Conservation (phyloP, 768 basidiomycete species). For the Imleria badia region DNA sequence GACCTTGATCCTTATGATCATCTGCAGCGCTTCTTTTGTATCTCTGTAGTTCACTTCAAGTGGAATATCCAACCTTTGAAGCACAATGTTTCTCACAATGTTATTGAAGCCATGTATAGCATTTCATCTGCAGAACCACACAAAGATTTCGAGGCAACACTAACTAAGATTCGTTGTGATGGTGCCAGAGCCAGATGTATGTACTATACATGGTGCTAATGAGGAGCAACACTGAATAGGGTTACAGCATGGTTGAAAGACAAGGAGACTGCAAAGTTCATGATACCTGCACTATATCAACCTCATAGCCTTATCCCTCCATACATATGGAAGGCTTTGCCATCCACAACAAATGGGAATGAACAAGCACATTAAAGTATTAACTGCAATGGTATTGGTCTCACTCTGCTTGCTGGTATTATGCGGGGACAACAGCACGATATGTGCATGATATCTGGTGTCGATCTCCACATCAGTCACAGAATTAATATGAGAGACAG, state of each 20-base stretch:
- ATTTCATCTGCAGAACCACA: slow-evolving; percentile 1
- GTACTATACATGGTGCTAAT: no score
- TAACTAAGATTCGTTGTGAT: background rate
- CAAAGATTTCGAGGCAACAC: background rate
- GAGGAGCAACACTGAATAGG: no score
- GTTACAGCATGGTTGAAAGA: slow-evolving; percentile 2
- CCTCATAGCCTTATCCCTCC: background rate
- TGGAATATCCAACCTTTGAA: background rate
- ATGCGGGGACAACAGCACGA: slow-evolving; percentile 2
- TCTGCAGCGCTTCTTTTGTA: background rate
- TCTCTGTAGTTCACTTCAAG: background rate
- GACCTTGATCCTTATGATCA: slow-evolving; percentile 7
- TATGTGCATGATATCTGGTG: no score
- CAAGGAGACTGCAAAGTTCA: background rate
- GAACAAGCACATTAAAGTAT: slow-evolving; percentile 1
- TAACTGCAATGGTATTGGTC: background rate
- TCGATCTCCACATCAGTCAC: no score
- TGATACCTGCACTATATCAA: background rate
- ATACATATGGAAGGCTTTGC: background rate
- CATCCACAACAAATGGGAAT: slow-evolving; percentile 7
- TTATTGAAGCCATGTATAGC: background rate
- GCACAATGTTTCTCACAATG: background rate
- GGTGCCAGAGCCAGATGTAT: background rate
- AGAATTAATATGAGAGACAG: no score
- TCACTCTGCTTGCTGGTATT: slow-evolving; percentile 1